Base-by-base conservation (phyloP, 352 stramenopile species). In the Globisporangium canariense region DNA sequence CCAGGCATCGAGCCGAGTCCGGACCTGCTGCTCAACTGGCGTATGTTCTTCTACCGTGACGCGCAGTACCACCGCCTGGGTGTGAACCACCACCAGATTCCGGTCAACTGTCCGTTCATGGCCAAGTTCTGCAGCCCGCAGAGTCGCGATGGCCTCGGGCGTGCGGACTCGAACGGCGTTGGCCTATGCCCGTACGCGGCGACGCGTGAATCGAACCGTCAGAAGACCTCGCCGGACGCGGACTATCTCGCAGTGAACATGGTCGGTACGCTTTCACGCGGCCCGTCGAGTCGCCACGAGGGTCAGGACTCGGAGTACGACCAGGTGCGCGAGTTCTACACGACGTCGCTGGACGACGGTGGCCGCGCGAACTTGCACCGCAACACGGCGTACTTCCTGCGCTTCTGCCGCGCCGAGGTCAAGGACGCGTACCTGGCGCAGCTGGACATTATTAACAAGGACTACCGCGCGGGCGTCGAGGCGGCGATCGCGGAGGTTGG, bases 11-110 rank as follows among this genome's bases (percentile, higher is more conserved):
- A 97, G 66, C 85, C 90, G 7, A 78, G 69, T 34, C 66, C 70
- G 0, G 90, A 97, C 71, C 93, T 96, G 64, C 93, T 97, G 86
- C 81, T 97, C 25, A 84, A 95, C 61, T 85, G 79, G 11, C 82
- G 90, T 16, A 63, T 97, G 38, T 97, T 96, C 74, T 93, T 81
- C n/a, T 97, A 97, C 71, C 76, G 78, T 20, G 89, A 97, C 62
- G 91, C 89, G 38, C 88, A 96, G 64, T 76, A 83, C 50, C 81
- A 97, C 74, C 86, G 90, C 64, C 70, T 97, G 47, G 90, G 90
- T 16, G 64, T 73, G 28, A 97, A 97, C 71, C 96, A 97, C 67
- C 78, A 96, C 57, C 75, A 89, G 67, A 90, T 97, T 28, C 90
- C 90, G 0, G 86, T 97, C 34, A 97, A 97, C 70, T 73, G 77